Conservation (phyloP, 2,329 filamentous ascomycete species). For the Gnomoniopsis smithogilvyi region DNA sequence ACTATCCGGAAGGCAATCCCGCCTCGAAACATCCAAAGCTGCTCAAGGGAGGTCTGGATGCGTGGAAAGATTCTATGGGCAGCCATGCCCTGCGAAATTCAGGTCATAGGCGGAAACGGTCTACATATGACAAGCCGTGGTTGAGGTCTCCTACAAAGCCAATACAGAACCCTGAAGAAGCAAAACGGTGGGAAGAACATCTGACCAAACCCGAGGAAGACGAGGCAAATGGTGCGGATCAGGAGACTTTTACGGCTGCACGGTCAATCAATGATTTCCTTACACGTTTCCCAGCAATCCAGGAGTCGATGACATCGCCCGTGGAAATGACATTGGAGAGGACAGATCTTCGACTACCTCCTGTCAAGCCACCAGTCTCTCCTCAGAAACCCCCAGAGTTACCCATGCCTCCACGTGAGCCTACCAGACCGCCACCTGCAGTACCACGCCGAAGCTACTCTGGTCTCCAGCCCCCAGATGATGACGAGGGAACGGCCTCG, state of each 20-base stretch:
- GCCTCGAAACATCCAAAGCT: conserved; percentile 64
- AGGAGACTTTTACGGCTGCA: conserved; percentile 6
- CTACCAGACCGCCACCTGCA: conserved; percentile 65
- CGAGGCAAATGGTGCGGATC: conserved; percentile 1
- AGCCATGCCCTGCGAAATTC: conserved; percentile 54
- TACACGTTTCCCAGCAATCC: conserved; percentile 70
- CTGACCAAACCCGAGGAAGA: conserved; percentile 35
- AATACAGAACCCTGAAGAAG: conserved; percentile 71
- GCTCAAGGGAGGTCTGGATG: conserved; percentile 76
- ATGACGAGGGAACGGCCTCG: conserved; percentile 39
- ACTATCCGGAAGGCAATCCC: conserved; percentile 45
- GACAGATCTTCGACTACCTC: background rate
- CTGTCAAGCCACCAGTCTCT: background rate
- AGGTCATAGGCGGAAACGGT: conserved; percentile 19
- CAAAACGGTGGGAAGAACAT: conserved; percentile 75
- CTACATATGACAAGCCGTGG: conserved; percentile 24
- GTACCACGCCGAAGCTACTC: conserved; percentile 73
- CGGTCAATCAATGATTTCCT: conserved; percentile 61
- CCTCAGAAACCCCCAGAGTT: conserved; percentile 30
- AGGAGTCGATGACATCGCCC: conserved; percentile 57
- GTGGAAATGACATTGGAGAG: conserved; percentile 16
- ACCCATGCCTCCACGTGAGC: conserved; percentile 52
- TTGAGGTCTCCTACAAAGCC: conserved; percentile 57
- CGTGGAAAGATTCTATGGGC: conserved; percentile 84
- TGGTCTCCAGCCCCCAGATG: conserved; percentile 54